These are phyloP conservation scores for Claviceps africana DNA, from an alignment of 2,329 filamentous ascomycete species.

Conservation along the genomic window DNA sequence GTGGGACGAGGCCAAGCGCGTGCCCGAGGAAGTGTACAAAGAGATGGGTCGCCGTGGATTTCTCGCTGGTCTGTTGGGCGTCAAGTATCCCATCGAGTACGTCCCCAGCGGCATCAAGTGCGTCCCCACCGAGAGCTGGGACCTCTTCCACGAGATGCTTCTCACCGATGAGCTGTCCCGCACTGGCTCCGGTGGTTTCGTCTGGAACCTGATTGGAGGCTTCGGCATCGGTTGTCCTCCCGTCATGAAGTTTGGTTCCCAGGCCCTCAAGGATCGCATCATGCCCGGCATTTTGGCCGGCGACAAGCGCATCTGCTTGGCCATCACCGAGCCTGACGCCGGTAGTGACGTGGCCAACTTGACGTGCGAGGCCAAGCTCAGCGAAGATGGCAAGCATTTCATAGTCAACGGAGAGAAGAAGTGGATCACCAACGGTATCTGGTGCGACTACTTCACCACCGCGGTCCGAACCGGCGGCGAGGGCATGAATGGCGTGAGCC, in stretches of 20 bases:
- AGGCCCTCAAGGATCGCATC: slow-evolving; percentile 72
- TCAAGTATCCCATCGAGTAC: slow-evolving; percentile 66
- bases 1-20: slow-evolving; percentile 91
- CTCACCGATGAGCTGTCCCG: slow-evolving; percentile 90
- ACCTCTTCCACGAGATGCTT: slow-evolving; percentile 95
- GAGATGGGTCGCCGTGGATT: slow-evolving; percentile 90
- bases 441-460: slow-evolving; percentile 94
- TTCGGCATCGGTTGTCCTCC: slow-evolving; percentile 91
- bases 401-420: slow-evolving; percentile 99
- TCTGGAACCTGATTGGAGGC: slow-evolving; percentile 95
- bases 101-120: slow-evolving; percentile 54
- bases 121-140: slow-evolving; percentile 81
- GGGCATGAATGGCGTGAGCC: slow-evolving; percentile 85
- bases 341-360: slow-evolving; percentile 92
- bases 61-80: slow-evolving; percentile 78
- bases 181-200: slow-evolving; percentile 75
- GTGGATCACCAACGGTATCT: slow-evolving; percentile 98
- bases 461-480: slow-evolving; percentile 78
- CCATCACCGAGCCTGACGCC: slow-evolving; percentile 93
- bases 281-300: slow-evolving; percentile 76
- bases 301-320: slow-evolving; percentile 93
- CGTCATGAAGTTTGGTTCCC: slow-evolving; percentile 80
- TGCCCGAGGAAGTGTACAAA: slow-evolving; percentile 84
- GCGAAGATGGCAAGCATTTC: slow-evolving; percentile 93
- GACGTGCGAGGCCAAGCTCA: slow-evolving; percentile 88